Percentiles rank a stretch among this genome's conserved stretches.
Evolutionary conservation across 495 filamentous ascomycete species (phyloP).

Genomic region (Cercophora scortea): DNA sequence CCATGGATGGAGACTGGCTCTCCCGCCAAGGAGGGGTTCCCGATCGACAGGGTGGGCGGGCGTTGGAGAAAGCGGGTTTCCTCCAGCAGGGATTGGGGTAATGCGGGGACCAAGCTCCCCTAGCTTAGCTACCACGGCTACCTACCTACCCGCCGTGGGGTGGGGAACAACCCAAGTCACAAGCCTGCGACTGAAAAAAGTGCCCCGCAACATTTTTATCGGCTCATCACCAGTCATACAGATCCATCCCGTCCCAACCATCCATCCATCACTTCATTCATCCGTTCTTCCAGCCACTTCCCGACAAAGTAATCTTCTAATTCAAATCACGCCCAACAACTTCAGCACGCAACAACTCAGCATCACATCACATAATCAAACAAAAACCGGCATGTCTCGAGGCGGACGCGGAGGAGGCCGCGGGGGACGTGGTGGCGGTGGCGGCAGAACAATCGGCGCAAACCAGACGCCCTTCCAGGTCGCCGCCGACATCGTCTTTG

Average conservation of each 20-base stretch:
- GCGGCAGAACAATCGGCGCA: conserved; percentile 13
- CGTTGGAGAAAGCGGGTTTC: neutral
- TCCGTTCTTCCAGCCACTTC: neutral
- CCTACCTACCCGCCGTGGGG: neutral
- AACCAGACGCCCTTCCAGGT: conserved; percentile 26
- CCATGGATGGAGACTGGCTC: too few species aligned
- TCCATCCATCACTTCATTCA: neutral
- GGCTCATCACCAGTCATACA: neutral
- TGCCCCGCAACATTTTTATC: conserved; percentile 10
- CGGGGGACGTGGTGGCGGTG: conserved; percentile 27
- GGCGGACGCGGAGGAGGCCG: conserved; percentile 26
- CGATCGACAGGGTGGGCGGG: neutral
- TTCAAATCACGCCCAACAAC: neutral
- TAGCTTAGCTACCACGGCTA: neutral
- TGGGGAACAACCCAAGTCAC: conserved; percentile 1
- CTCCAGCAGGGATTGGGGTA: neutral
- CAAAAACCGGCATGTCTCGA: conserved; percentile 18
- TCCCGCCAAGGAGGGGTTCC: neutral
- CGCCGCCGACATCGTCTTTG: conserved; percentile 22
- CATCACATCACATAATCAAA: neutral
- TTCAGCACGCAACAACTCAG: neutral
- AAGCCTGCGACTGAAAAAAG: neutral
- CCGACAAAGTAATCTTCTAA: neutral
- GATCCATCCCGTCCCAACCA: too few species aligned
- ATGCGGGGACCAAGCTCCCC: neutral